These are phyloP conservation scores for Aspergillus sojae DNA, from an alignment of 2,329 filamentous ascomycete species.

Conservation along the genomic window DNA sequence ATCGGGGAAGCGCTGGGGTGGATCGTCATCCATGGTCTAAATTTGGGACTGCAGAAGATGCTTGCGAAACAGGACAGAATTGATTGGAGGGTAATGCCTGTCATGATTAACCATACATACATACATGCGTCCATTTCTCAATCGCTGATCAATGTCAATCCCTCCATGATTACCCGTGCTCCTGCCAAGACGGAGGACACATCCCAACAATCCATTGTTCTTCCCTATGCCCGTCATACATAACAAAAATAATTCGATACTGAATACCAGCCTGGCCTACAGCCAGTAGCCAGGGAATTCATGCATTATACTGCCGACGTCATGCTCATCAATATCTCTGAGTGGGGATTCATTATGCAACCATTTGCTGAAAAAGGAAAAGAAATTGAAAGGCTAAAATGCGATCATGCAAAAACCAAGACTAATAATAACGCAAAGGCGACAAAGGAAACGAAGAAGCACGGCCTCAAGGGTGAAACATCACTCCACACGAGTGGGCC, in stretches of 20 bases:
- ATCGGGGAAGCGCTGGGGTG: not conserved
- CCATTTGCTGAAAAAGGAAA: conserved; percentile 5
- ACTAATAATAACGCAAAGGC: conserved; percentile 2
- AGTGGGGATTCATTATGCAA: conserved; percentile 26
- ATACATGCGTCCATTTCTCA: not conserved
- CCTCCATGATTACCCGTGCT: not conserved
- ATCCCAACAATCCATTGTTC: not conserved
- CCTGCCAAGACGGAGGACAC: not conserved
- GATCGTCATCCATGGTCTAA: not conserved
- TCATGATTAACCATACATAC: not conserved
- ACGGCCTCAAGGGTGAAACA: not conserved
- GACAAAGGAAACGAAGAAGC: not conserved
- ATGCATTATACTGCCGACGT: conserved; percentile 20
- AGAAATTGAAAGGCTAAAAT: conserved; percentile 9
- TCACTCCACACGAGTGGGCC: conserved; percentile 1
- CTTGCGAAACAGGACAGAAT: not conserved
- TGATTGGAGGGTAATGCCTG: not conserved
- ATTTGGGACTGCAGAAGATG: not conserved
- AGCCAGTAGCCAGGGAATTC: conserved; percentile 8
- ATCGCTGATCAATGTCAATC: not conserved
- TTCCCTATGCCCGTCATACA: not conserved
- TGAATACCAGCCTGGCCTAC: conserved; percentile 1
- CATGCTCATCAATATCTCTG: conserved; percentile 21
- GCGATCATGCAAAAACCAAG: conserved; percentile 8
- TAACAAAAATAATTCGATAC: conserved; percentile 5